A percentile compares a stretch with the other conserved stretches of the same genome.
phyloP scores from a whole-genome alignment of 495 filamentous ascomycete species.

The Trichoderma orchidacearum region DNA sequence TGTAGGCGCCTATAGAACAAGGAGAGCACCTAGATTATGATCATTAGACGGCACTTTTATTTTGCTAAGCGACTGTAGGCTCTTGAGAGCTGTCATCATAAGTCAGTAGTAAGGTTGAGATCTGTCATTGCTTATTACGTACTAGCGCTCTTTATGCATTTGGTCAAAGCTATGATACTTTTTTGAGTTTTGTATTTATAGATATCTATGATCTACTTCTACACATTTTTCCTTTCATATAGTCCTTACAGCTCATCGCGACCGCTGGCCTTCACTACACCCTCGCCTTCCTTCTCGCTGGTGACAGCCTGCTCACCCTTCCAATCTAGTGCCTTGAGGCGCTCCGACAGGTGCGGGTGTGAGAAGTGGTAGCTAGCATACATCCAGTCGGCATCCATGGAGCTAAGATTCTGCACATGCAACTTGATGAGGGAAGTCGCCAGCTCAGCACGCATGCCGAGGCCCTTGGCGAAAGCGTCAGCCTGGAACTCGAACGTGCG shows the following conservation, averaged over 20 bases:
- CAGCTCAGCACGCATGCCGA: constrained; percentile 78
- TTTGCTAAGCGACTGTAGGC: too few relatives aligned
- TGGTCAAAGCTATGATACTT: too few relatives aligned
- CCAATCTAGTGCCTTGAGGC: constrained; percentile 83
- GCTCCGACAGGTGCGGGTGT: constrained; percentile 89
- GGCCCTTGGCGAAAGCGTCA: constrained; percentile 70
- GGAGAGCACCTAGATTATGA: neutral
- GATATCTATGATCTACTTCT: neutral
- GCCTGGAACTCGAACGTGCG: constrained; percentile 92
- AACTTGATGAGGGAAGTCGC: constrained; percentile 86
- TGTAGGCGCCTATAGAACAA: neutral
- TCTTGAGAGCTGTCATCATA: too few relatives aligned
- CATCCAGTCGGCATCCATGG: constrained; percentile 97
- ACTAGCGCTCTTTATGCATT: too few relatives aligned
- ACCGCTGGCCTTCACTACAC: constrained; percentile 16
- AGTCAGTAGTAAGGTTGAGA: too few relatives aligned
- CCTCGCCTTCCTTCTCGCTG: constrained; percentile 21
- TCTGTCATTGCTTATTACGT: too few relatives aligned
- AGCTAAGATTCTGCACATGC: constrained; percentile 93
- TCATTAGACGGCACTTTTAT: neutral
- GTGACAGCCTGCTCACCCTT: constrained; percentile 30
- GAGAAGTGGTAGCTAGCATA: constrained; percentile 98
- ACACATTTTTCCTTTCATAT: neutral
- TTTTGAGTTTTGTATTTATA: too few relatives aligned
- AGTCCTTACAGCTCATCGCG: constrained; percentile 19